These are phyloP conservation scores for Fusarium transvaalense DNA, from an alignment of 2,329 filamentous ascomycete species.

Conservation along the genomic window DNA sequence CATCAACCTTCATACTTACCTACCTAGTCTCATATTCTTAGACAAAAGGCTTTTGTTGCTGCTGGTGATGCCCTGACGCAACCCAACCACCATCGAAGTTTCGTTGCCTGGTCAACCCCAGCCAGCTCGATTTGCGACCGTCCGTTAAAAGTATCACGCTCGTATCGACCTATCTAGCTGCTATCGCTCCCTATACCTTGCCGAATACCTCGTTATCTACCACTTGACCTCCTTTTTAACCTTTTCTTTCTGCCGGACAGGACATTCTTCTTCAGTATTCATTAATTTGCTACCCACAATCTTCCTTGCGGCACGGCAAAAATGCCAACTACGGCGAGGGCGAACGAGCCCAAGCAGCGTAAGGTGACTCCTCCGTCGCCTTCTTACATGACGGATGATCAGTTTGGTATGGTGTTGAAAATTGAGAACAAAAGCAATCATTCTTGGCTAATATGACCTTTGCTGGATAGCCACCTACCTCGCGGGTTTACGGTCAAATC, in stretches of 20 bases:
- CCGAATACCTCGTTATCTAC: conserved; percentile 15
- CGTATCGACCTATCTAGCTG: conserved; percentile 15
- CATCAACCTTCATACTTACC: conserved; percentile 11
- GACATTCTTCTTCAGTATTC: conserved; percentile 35
- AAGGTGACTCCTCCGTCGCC: conserved; percentile 72
- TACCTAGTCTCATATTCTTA: conserved; percentile 13
- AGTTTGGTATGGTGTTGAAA: conserved; percentile 66
- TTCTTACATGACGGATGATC: conserved; percentile 74
- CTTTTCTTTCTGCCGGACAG: conserved; percentile 32
- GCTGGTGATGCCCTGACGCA: conserved; percentile 42
- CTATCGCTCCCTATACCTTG: conserved; percentile 10
- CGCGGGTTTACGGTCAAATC: conserved; percentile 76
- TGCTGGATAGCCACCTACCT: conserved; percentile 73
- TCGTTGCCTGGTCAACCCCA: conserved; percentile 50
- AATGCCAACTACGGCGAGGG: conserved; percentile 52
- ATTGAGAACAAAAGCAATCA: conserved; percentile 11
- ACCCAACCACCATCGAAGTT: conserved; percentile 21
- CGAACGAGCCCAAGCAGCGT: conserved; percentile 54
- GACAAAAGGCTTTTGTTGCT: conserved; percentile 39
- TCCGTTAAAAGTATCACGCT: conserved; percentile 34
- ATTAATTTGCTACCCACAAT: conserved; percentile 26
- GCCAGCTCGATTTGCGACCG: conserved; percentile 30
- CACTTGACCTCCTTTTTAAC: background rate
- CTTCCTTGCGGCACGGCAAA: conserved; percentile 26
- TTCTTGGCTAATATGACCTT: conserved; percentile 38